These are phyloP conservation scores for Fusarium acutatum DNA, from an alignment of 2,329 filamentous ascomycete species.

Conservation along the genomic window DNA sequence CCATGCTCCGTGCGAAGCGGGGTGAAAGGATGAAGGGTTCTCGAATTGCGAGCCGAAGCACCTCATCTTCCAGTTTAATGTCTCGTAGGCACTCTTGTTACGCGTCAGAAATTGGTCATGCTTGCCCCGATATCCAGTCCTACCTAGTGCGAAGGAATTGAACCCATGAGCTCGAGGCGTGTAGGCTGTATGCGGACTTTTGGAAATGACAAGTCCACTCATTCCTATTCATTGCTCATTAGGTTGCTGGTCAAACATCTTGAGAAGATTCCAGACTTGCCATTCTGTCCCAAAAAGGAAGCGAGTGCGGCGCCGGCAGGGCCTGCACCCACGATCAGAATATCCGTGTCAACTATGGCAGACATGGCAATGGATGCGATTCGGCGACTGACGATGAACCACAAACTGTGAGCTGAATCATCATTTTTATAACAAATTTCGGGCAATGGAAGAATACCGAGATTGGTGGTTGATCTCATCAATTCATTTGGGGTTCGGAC, in stretches of 20 bases:
- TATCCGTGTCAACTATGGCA: not conserved
- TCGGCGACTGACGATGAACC: accelerated
- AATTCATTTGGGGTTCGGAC: not conserved
- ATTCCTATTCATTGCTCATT: not conserved
- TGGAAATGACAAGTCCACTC: not conserved
- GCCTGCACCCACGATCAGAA: not conserved
- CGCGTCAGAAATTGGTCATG: accelerated
- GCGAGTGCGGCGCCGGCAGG: not conserved
- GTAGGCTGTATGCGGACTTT: accelerated
- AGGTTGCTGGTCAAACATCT: too few species aligned
- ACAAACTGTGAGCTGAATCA: accelerated
- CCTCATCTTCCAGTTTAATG: not conserved
- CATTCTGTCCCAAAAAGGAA: not conserved
- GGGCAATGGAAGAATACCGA: not conserved
- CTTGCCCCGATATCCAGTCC: accelerated
- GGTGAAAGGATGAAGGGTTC: not conserved
- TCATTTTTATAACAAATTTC: accelerated
- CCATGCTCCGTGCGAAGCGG: not conserved
- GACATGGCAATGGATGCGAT: not conserved
- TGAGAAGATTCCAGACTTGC: accelerated
- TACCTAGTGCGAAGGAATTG: not conserved
- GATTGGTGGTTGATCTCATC: accelerated
- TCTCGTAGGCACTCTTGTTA: not conserved
- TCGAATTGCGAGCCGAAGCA: not conserved
- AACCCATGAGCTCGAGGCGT: not conserved